Base-by-base conservation (phyloP, 768 basidiomycete species). In the Serendipita vermifera region DNA sequence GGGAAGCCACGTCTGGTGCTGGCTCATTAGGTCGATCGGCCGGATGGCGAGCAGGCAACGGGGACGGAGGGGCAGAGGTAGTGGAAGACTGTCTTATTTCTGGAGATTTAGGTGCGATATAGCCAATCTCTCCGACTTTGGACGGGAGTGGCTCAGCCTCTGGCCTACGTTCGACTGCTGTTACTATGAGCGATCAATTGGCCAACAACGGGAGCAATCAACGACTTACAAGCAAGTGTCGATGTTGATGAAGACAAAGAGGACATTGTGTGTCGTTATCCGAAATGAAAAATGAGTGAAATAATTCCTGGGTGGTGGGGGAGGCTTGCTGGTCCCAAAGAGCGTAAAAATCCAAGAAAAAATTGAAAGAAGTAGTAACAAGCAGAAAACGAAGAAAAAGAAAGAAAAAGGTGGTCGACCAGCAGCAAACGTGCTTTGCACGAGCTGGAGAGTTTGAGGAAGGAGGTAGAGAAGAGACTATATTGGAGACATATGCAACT, bases 91-190 rank as follows among this genome's bases (percentile, higher is more conserved):
- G 22, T 5, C 38, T 31, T 31, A 26, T 14, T n/a, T 57, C 57
- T 20, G 29, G 20, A 54, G n/a, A 33, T 46, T 39, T 17, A 26
- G 26, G 15, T 31, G 38, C 17, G 31, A 55, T 64, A 63, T 71
- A 85, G 20, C 82, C 82, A 54, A 85, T 79, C 63, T 84, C 82
- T 26, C 82, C 83, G 17, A 75, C 72, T 65, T 83, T 84, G 39
- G 64, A 65, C 54, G 82, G 83, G 63, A 83, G 68, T 55, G 82
- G 81, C 38, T 72, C 80, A 62, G 81, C 80, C 71, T 83, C 72
- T 55, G 68, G 70, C 61, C 71, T 70, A 59, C 61, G 55, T 63
- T 70, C 69, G 56, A 27, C 33, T 15, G 13, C 5, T 39, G 31
- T 35, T 29, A 26, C 22, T 20, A n/a, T 51, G 24, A 51, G 46